A percentile compares a stretch with the other conserved stretches of the same genome.
These are phyloP conservation scores for Eucalyptus rudis DNA, from an alignment of 345 rosid genomes.

Conservation along the genomic window DNA sequence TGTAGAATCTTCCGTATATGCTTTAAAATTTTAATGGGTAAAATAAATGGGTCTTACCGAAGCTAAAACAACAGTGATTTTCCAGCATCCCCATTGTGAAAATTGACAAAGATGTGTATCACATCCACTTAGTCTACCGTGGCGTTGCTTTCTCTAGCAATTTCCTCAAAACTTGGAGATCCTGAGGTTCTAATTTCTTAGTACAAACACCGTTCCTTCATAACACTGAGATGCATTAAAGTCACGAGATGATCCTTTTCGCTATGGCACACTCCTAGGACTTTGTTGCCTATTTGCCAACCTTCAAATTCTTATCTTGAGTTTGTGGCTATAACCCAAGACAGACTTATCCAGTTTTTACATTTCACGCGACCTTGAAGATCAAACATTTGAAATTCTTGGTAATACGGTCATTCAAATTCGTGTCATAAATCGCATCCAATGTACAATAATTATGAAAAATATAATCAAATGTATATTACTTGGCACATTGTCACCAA, in stretches of 20 bases:
- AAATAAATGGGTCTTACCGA: fast-evolving
- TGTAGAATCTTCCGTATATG: too few species aligned
- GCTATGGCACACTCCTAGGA: fast-evolving
- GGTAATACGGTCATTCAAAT: background rate
- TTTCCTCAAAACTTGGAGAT: background rate
- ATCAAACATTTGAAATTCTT: background rate
- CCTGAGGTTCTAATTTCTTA: background rate
- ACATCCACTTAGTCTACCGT: background rate
- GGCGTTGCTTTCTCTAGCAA: background rate
- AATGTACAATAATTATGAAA: background rate
- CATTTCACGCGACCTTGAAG: background rate
- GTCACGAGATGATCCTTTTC: background rate
- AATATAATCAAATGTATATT: background rate
- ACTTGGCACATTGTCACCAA: background rate
- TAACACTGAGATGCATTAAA: background rate
- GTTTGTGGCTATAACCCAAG: background rate
- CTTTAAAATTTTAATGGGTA: too few species aligned
- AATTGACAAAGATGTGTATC: background rate
- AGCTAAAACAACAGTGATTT: background rate
- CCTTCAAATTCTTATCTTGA: background rate
- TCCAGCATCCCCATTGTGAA: background rate
- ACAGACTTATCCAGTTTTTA: background rate
- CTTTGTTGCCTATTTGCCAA: background rate
- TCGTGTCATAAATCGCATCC: background rate
- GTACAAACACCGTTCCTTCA: background rate